Evolutionary conservation across 495 filamentous ascomycete species (phyloP).

Genomic region (Margaritispora aquatica): DNA sequence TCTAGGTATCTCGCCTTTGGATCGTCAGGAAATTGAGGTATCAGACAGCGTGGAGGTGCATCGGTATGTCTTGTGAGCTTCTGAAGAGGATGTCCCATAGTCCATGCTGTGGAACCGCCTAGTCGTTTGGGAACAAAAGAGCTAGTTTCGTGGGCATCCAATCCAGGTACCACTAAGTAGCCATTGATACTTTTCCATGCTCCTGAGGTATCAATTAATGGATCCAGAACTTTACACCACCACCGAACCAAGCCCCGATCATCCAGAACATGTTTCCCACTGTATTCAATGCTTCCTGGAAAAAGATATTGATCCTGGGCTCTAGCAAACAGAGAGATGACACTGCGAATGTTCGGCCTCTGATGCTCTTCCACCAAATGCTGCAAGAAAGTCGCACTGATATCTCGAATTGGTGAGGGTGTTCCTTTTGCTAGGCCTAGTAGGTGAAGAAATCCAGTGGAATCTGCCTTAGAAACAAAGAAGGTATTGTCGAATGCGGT

Average conservation of each 20-base stretch:
- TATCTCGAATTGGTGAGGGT: slow-evolving; percentile 64
- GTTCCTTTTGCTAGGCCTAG: slow-evolving; percentile 52
- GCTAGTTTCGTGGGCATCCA: slow-evolving; percentile 68
- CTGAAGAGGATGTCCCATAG: slow-evolving; percentile 47
- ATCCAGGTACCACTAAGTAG: slow-evolving; percentile 82
- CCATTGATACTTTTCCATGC: slow-evolving; percentile 47
- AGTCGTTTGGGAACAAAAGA: slow-evolving; percentile 42
- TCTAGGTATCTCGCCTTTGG: slow-evolving; percentile 89
- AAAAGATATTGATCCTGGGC: slow-evolving; percentile 94
- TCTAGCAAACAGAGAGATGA: slow-evolving; percentile 88
- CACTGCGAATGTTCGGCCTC: slow-evolving; percentile 60
- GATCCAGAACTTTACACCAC: slow-evolving; percentile 89
- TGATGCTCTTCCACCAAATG: slow-evolving; percentile 63
- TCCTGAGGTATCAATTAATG: slow-evolving; percentile 47
- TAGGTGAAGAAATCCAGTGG: slow-evolving; percentile 76
- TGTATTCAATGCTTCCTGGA: slow-evolving; percentile 80
- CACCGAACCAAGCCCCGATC: slow-evolving; percentile 85
- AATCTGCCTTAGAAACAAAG: slow-evolving; percentile 96
- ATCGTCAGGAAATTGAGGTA: slow-evolving; percentile 91
- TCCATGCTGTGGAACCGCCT: slow-evolving; percentile 41
- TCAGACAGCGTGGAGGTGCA: slow-evolving; percentile 71
- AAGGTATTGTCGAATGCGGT: slow-evolving; percentile 75
- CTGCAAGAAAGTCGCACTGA: slow-evolving; percentile 68
- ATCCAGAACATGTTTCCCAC: slow-evolving; percentile 85
- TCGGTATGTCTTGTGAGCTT: slow-evolving; percentile 52